Conservation (phyloP, 2,329 filamentous ascomycete species). For the Hypoxylon sp. region DNA sequence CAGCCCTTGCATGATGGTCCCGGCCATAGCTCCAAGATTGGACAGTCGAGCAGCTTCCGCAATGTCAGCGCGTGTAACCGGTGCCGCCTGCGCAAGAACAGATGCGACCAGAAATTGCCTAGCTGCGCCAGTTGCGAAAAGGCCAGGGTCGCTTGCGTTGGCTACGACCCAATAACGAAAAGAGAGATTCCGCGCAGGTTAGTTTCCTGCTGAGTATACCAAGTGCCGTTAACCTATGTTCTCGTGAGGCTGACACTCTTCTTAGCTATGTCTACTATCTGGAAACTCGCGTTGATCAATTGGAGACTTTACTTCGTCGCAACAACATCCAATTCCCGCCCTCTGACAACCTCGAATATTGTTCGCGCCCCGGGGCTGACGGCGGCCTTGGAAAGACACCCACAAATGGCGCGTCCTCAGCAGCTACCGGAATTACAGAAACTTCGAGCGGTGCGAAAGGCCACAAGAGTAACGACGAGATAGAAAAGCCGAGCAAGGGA, state of each 20-base stretch:
- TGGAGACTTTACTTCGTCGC: constrained; percentile 80
- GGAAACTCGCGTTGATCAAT: constrained; percentile 85
- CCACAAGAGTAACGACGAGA: constrained; percentile 60
- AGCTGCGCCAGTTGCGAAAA: constrained; percentile 94
- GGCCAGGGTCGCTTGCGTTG: constrained; percentile 90
- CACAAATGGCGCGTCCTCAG: constrained; percentile 54
- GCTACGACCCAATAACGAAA: constrained; percentile 97
- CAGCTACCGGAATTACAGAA: constrained; percentile 55
- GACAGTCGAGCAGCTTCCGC: constrained; percentile 78
- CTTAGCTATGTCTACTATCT: constrained; percentile 92
- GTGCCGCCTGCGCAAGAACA: constrained; percentile 91
- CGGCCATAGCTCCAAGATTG: constrained; percentile 60
- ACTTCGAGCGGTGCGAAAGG: constrained; percentile 51
- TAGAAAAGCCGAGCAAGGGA: constrained; percentile 66
- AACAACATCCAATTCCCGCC: constrained; percentile 81
- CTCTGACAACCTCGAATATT: constrained; percentile 77
- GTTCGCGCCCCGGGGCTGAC: constrained; percentile 64
- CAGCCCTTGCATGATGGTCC: constrained; percentile 52
- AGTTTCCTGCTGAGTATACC: constrained; percentile 58
- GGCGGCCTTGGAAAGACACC: constrained; percentile 54
- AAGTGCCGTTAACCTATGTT: constrained; percentile 6
- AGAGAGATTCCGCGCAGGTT: constrained; percentile 93
- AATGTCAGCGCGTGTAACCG: constrained; percentile 96
- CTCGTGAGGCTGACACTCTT: constrained; percentile 41
- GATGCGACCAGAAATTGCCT: constrained; percentile 93